phyloP scores from a whole-genome alignment of 2,329 filamentous ascomycete species.

The Apiospora hydei region DNA sequence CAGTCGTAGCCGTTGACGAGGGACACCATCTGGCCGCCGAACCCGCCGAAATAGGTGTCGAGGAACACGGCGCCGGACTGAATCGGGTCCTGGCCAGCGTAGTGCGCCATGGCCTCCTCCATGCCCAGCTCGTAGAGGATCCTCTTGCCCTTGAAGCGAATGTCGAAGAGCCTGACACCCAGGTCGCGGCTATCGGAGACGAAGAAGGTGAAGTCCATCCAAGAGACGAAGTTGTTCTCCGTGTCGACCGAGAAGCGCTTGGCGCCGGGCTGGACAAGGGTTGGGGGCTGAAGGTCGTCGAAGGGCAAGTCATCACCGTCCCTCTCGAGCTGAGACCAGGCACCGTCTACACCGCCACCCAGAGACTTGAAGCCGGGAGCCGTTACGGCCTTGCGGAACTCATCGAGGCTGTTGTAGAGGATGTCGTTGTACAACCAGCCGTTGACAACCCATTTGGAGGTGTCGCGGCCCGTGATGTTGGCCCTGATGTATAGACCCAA shows the following conservation, averaged over 20 bases:
- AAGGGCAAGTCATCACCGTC: slow-evolving; percentile 45
- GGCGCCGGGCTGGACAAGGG: slow-evolving; percentile 45
- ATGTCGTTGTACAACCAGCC: slow-evolving; percentile 63
- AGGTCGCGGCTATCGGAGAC: slow-evolving; percentile 43
- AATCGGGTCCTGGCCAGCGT: slow-evolving; percentile 41
- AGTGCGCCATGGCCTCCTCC: slow-evolving; percentile 36
- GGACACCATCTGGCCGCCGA: slow-evolving; percentile 39
- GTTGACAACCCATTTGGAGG: slow-evolving; percentile 55
- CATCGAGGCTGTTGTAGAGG: slow-evolving; percentile 59
- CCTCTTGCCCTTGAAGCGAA: slow-evolving; percentile 48
- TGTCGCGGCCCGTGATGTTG: slow-evolving; percentile 59
- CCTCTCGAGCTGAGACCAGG: slow-evolving; percentile 53
- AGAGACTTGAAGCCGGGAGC: slow-evolving; percentile 54
- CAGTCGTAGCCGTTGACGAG: slow-evolving; percentile 41
- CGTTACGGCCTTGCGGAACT: slow-evolving; percentile 53
- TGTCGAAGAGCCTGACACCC: slow-evolving; percentile 47
- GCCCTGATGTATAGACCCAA: slow-evolving; percentile 52
- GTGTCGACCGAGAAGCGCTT: slow-evolving; percentile 51
- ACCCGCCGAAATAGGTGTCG: slow-evolving; percentile 42
- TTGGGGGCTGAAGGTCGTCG: slow-evolving; percentile 48
- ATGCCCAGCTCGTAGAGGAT: slow-evolving; percentile 47
- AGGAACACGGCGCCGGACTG: slow-evolving; percentile 38
- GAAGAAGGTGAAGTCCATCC: slow-evolving; percentile 53
- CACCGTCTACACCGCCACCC: slow-evolving; percentile 54
- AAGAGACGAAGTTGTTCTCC: slow-evolving; percentile 49